phyloP scores from a whole-genome alignment of 164 flowering plant genomes.

The Tetrastigma voinierianum region DNA sequence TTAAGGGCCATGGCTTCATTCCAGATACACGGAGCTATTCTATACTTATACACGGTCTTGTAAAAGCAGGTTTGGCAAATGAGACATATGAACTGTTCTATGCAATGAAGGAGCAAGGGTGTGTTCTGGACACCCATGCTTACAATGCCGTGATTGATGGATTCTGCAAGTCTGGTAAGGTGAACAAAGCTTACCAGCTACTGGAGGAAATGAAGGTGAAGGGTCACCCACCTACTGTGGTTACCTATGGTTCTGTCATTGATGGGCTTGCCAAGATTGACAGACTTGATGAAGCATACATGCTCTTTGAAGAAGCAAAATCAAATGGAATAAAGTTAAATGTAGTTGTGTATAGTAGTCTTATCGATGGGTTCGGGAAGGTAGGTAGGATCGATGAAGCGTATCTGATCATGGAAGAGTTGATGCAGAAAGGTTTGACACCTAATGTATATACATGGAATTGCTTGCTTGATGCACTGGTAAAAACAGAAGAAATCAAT shows the following conservation, averaged over 20 bases:
- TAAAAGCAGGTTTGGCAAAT: slow-evolving; percentile 77
- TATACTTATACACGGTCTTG: slow-evolving; percentile 77
- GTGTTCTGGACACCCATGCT: slow-evolving; percentile 70
- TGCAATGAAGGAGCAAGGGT: slow-evolving; percentile 88
- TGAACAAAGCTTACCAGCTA: slow-evolving; percentile 84
- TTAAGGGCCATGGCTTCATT: slow-evolving; percentile 54
- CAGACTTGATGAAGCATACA: slow-evolving; percentile 94
- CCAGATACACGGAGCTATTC: slow-evolving; percentile 86
- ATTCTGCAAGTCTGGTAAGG: slow-evolving; percentile 91
- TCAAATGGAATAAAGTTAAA: slow-evolving; percentile 60
- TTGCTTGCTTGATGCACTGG: slow-evolving; percentile 81
- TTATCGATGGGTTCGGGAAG: slow-evolving; percentile 93
- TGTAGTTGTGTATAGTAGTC: slow-evolving; percentile 74
- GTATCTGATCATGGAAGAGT: slow-evolving; percentile 82
- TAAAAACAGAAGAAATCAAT: slow-evolving; percentile 78
- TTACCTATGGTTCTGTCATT: slow-evolving; percentile 87
- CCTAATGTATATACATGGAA: slow-evolving; percentile 93
- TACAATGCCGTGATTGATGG: slow-evolving; percentile 90
- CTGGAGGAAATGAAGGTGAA: slow-evolving; percentile 89
- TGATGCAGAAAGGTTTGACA: slow-evolving; percentile 77
- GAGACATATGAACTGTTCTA: slow-evolving; percentile 73
- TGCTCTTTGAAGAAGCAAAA: slow-evolving; percentile 97
- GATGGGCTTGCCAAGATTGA: slow-evolving; percentile 94
- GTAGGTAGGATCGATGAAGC: slow-evolving; percentile 96
- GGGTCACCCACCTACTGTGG: slow-evolving; percentile 73